Evolutionary conservation across 805 yeast genomes (phyloP), one percentile per base, ranked within the genome.

Genomic region (Yarrowia porcina): DNA sequence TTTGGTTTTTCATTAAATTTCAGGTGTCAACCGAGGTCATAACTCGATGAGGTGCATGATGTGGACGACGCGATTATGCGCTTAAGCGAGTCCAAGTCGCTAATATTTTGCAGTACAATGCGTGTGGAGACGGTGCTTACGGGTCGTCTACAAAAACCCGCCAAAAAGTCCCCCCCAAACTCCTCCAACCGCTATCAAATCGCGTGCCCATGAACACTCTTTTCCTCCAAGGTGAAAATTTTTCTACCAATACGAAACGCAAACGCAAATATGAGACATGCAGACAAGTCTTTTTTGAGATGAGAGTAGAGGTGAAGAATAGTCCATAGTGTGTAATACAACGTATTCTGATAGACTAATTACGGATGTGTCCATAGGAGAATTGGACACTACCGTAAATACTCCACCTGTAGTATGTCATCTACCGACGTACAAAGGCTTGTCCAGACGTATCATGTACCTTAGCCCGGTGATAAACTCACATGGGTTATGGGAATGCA

Each of bases 261-360:
- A 52, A 52, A 52, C 59, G 59, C 44, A 52, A 52, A 52, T 36
- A 52, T 52, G 59, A 52, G 59, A 52, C 59, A 52, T 52, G 59
- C 59, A 52, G 59, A 35, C 59, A 23, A 36, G 17, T 27, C 18
- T 21, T 4, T 12, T 41, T 23, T 41, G 15, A 41, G 30, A 17
- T 39, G 44, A 28, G 28, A 39, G 21, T 39, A 39, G 13, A 15
- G 9, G 33, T 30, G n/a, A n/a, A n/a, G n/a, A n/a, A n/a, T n/a
- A n/a, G n/a, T n/a, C n/a, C n/a, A n/a, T n/a, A n/a, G n/a, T n/a
- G n/a, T n/a, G n/a, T n/a, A n/a, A n/a, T n/a, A n/a, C n/a, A n/a
- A n/a, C n/a, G n/a, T n/a, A n/a, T n/a, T n/a, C n/a, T n/a, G n/a
- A n/a, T n/a, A n/a, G n/a, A n/a, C n/a, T n/a, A n/a, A n/a, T n/a